Percentiles rank a stretch among this genome's conserved stretches.
phyloP scores from a whole-genome alignment of 1,139 yeast genomes.

The Candida tetrigidarum region DNA sequence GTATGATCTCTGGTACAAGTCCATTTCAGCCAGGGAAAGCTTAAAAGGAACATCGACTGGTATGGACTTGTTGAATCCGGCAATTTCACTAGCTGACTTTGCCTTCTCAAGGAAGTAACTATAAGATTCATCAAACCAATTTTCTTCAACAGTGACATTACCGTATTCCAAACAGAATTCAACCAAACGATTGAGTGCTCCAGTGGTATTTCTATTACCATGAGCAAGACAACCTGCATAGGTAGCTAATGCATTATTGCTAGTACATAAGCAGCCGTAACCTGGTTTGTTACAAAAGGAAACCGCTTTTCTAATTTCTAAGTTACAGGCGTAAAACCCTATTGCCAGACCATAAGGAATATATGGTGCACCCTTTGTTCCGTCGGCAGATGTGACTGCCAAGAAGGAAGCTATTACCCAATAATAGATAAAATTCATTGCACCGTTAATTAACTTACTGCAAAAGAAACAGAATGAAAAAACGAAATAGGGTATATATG shows the following conservation, averaged over 20 bases:
- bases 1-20: slow-evolving; percentile 25
- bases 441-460: background rate
- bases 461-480: background rate
- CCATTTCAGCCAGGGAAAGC: slow-evolving; percentile 19
- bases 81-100: slow-evolving; percentile 22
- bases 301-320: slow-evolving; percentile 18
- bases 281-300: slow-evolving; percentile 18
- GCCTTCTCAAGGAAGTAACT: slow-evolving; percentile 23
- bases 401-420: background rate
- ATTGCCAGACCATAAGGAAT: slow-evolving; percentile 14
- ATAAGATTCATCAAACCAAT: slow-evolving; percentile 23
- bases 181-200: background rate
- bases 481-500: no score
- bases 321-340: slow-evolving; percentile 23
- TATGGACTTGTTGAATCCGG: slow-evolving; percentile 24
- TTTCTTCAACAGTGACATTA: slow-evolving; percentile 19
- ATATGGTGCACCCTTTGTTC: slow-evolving; percentile 16
- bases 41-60: slow-evolving; percentile 28
- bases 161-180: slow-evolving; percentile 12
- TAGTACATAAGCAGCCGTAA: slow-evolving; percentile 18
- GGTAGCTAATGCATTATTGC: slow-evolving; percentile 20
- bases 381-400: background rate
- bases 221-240: slow-evolving; percentile 21
- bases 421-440: slow-evolving; percentile 1
- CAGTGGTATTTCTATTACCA: slow-evolving; percentile 7